Evolutionary conservation across 1,284 basidiomycete species (phyloP).

Genomic region (Rhodofomes roseus): DNA sequence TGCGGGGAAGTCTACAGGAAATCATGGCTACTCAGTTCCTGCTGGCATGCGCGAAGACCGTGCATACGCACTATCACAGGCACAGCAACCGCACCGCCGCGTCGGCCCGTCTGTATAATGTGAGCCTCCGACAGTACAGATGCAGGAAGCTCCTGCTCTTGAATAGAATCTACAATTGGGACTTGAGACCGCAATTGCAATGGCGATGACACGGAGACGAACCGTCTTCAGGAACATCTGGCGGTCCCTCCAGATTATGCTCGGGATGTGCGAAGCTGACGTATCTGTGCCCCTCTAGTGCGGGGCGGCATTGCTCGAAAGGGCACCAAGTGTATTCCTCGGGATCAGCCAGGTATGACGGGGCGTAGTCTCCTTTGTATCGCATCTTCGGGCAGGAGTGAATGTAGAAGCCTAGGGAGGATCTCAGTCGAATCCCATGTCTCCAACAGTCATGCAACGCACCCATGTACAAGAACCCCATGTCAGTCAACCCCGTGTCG

Average conservation of each 20-base stretch:
- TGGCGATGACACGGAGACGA: too few species aligned
- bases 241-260: conserved; percentile 38
- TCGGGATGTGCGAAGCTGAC: conserved; percentile 66
- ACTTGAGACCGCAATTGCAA: too few species aligned
- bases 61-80: conserved; percentile 5
- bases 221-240: conserved; percentile 5
- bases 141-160: background rate
- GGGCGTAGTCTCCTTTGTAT: conserved; percentile 92
- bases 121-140: background rate
- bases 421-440: background rate
- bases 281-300: conserved; percentile 65
- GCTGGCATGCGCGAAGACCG: background rate
- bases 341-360: conserved; percentile 90
- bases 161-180: background rate
- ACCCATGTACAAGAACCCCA: conserved; percentile 39
- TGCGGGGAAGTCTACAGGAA: background rate
- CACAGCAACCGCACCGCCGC: background rate
- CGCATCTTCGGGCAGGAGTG: conserved; percentile 93
- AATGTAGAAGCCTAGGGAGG: conserved; percentile 79
- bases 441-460: too few species aligned
- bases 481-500: conserved; percentile 57
- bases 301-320: conserved; percentile 52
- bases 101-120: background rate
- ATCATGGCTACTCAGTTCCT: background rate
- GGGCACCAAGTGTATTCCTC: conserved; percentile 78